Base-by-base conservation (phyloP, 2,329 filamentous ascomycete genomes). In the Aspergillus niger region DNA sequence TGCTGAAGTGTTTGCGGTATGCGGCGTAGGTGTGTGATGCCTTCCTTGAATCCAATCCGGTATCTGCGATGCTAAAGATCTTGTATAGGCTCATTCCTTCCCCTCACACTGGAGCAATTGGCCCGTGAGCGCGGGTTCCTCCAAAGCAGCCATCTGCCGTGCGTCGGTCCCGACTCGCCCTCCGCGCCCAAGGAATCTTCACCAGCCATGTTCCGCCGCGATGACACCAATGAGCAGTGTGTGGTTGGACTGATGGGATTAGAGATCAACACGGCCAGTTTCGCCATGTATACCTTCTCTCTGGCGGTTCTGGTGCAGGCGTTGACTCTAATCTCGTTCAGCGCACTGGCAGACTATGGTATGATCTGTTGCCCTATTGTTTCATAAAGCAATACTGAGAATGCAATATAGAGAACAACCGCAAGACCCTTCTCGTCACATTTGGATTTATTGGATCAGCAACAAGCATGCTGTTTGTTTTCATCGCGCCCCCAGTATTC, bases 1-100 rank as follows among this genome's bases (percentile, higher is more conserved):
- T n/a, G 91, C 92, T 24, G 93, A 97, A 78, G 92, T 95, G 54
- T 97, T 96, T 75, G 91, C 96, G 17, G 91, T 97, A 56, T 97
- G 92, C 74, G 92, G 87, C 41, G 83, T 89, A 61, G 86, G 92
- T 74, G 63, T 56, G 71, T 53, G 43, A 28, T 20, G 15, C 8
- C 11, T 15, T 13, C 5, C 11, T 13, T 36, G 32, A 11, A 50
- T n/a, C 13, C 39, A 5, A 53, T 47, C 11, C 15, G 20, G 7
- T 8, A 17, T 11, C 24, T 15, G 11, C 6, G 39, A 28, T 20
- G 22, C 15, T 11, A 60, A 20, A 24, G 30, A 51, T 55, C 3
- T 11, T 38, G 32, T 36, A 36, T 52, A 92, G 91, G 89, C 51
- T 94, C 91, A 32, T 97, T 97, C 77, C 91, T 97, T 61, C 93